phyloP scores from a whole-genome alignment of 1,284 basidiomycete genomes.

The Meripilus lineatus region DNA sequence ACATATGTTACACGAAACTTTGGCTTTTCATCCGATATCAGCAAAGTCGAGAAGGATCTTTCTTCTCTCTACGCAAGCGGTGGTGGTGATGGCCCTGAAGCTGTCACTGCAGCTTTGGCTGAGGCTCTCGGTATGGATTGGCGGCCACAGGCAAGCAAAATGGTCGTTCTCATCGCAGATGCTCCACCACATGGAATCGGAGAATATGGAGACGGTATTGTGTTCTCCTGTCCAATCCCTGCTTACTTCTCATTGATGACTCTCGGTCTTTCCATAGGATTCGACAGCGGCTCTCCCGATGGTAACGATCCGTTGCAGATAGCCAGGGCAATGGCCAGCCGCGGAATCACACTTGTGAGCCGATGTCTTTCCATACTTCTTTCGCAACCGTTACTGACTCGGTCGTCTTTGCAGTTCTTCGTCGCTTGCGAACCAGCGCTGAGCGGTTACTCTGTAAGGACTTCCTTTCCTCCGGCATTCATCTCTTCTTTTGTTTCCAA shows the following conservation, averaged over 20 bases:
- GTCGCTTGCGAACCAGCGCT: conserved; percentile 98
- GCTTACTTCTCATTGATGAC: background rate
- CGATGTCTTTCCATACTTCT: too few species aligned
- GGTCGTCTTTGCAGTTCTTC: conserved; percentile 64
- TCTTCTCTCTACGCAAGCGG: conserved; percentile 87
- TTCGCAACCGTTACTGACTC: background rate
- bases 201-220: conserved; percentile 81
- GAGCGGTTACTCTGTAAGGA: conserved; percentile 82
- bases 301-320: conserved; percentile 88
- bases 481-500: conserved; percentile 14
- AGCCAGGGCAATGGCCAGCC: conserved; percentile 84
- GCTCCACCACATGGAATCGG: conserved; percentile 96
- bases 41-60: conserved; percentile 82
- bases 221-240: background rate
- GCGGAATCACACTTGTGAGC: conserved; percentile 85
- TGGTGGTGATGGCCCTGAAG: conserved; percentile 97
- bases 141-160: conserved; percentile 87
- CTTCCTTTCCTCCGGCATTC: conserved; percentile 10
- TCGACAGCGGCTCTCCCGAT: conserved; percentile 90
- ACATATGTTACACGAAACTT: conserved; percentile 92
- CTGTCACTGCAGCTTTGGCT: conserved; percentile 90
- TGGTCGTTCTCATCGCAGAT: conserved; percentile 95
- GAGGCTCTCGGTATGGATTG: conserved; percentile 89
- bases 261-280: conserved; percentile 45
- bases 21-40: conserved; percentile 91